A percentile compares a stretch with the other conserved stretches of the same genome.
Conservation (phyloP, 2,329 filamentous ascomycete species). For the Claviceps digitariae region DNA sequence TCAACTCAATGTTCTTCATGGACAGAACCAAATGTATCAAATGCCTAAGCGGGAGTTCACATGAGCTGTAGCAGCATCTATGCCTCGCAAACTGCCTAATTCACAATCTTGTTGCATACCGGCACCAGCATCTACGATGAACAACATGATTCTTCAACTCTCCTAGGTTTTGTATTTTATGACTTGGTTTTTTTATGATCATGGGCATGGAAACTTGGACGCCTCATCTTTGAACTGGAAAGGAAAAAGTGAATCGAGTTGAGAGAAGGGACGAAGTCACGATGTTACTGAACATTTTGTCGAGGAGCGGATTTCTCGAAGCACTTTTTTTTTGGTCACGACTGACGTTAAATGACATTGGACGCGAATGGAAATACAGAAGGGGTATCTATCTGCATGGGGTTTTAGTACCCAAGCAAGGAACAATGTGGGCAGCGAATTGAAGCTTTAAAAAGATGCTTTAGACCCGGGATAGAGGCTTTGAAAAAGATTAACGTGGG, state of each 20-base stretch:
- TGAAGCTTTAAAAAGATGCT: neutral
- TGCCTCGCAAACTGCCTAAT: neutral
- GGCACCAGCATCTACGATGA: neutral
- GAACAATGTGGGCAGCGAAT: neutral
- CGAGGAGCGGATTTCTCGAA: neutral
- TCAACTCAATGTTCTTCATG: slow-evolving; percentile 3
- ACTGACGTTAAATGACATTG: neutral
- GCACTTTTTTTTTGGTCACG: neutral
- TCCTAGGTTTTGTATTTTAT: neutral
- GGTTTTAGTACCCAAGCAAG: neutral
- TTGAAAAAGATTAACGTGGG: neutral
- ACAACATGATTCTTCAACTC: neutral
- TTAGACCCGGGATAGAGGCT: neutral
- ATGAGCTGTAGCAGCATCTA: neutral
- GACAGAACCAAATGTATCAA: slow-evolving; percentile 2
- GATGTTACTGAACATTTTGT: neutral
- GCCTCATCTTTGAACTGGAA: neutral
- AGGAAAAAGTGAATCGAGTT: neutral
- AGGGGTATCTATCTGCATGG: neutral
- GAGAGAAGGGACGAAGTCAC: neutral
- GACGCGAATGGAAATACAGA: neutral
- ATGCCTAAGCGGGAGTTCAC: neutral
- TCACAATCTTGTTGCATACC: neutral
- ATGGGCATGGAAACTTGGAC: neutral
- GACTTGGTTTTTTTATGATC: neutral